Conservation (phyloP, 257 asterid genomes). For the Solanum medicagineum region DNA sequence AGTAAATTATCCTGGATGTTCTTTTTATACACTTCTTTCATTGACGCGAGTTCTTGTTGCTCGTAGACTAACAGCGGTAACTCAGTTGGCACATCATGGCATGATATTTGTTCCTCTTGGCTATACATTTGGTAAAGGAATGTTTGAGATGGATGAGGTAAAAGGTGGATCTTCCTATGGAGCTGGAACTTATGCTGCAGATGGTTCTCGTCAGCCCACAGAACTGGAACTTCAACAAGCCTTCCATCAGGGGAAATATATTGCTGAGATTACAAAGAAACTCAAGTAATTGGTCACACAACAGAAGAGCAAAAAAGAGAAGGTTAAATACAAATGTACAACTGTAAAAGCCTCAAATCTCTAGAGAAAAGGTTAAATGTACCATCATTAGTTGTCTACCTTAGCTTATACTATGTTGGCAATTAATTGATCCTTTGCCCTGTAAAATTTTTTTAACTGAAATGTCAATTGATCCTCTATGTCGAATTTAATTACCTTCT, state of each 20-base stretch:
- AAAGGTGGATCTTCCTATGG: conserved; percentile 87
- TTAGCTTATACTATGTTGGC: neutral
- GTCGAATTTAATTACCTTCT: neutral
- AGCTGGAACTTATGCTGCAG: conserved; percentile 82
- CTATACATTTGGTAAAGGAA: conserved; percentile 64
- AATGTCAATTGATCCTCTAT: neutral
- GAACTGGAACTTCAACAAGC: conserved; percentile 73
- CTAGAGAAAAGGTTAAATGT: neutral
- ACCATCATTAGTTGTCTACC: neutral
- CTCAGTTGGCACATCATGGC: conserved; percentile 87
- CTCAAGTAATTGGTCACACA: conserved; percentile 19
- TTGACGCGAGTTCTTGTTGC: neutral
- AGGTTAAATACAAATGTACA: neutral
- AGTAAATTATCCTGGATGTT: neutral
- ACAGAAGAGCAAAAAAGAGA: neutral
- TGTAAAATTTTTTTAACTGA: neutral
- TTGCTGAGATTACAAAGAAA: conserved; percentile 56
- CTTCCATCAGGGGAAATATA: conserved; percentile 74
- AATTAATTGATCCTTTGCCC: neutral
- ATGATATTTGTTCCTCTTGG: conserved; percentile 82
- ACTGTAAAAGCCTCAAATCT: neutral
- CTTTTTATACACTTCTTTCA: neutral
- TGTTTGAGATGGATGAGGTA: conserved; percentile 78
- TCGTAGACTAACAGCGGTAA: conserved; percentile 66
- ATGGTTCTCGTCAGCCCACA: conserved; percentile 72